phyloP scores from a whole-genome alignment of 2,329 filamentous ascomycete genomes.

The Dothiorella sarmentorum region DNA sequence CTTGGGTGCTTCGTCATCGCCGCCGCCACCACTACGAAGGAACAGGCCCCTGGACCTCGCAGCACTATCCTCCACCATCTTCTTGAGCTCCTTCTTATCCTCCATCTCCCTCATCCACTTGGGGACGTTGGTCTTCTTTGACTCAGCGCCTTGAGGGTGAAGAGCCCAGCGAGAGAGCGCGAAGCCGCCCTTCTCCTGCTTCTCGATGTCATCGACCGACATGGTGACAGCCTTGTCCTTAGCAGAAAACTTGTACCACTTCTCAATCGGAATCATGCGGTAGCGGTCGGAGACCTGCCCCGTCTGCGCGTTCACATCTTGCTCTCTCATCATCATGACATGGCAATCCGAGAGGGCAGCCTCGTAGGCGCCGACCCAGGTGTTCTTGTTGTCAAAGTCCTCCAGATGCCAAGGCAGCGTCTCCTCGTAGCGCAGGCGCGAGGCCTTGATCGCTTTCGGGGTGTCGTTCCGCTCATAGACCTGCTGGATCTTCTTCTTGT shows the following conservation, averaged over 20 bases:
- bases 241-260: slow-evolving; percentile 85
- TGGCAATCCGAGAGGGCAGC: slow-evolving; percentile 77
- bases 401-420: slow-evolving; percentile 95
- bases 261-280: slow-evolving; percentile 86
- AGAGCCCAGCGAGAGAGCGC: slow-evolving; percentile 45
- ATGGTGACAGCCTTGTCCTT: slow-evolving; percentile 69
- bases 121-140: slow-evolving; percentile 28
- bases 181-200: slow-evolving; percentile 11
- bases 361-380: slow-evolving; percentile 90
- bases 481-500: slow-evolving; percentile 82
- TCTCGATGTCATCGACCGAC: slow-evolving; percentile 9
- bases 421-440: slow-evolving; percentile 78
- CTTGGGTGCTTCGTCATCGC: slow-evolving; percentile 36
- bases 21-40: slow-evolving; percentile 21
- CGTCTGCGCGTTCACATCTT: slow-evolving; percentile 26
- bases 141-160: slow-evolving; percentile 79
- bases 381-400: slow-evolving; percentile 92
- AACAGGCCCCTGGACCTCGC: slow-evolving; percentile 20
- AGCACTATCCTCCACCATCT: slow-evolving; percentile 23
- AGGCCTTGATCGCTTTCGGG: slow-evolving; percentile 65
- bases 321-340: slow-evolving; percentile 74
- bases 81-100: slow-evolving; percentile 40
- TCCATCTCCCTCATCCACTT: slow-evolving; percentile 61
- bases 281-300: slow-evolving; percentile 46
- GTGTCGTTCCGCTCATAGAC: slow-evolving; percentile 78